phyloP scores from a whole-genome alignment of 164 flowering plant genomes.

The Macadamia tetraphylla region DNA sequence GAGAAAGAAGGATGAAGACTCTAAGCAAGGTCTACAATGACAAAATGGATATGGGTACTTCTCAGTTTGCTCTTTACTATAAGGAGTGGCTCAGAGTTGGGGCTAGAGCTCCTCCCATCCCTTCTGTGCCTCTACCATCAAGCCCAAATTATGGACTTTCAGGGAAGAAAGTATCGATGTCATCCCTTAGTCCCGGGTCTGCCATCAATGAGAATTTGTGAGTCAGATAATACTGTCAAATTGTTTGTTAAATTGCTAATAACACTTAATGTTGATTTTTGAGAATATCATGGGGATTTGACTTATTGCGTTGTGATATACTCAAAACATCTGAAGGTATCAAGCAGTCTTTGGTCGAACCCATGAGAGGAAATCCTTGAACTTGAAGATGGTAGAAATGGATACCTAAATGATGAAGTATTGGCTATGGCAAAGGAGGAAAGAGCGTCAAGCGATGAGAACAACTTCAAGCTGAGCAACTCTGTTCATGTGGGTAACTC shows the following conservation, averaged over 20 bases:
- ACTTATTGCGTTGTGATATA: constrained; percentile 6
- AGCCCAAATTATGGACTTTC: constrained; percentile 21
- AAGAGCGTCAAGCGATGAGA: constrained; percentile 9
- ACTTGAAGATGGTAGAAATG: constrained; percentile 14
- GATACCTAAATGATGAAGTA: constrained; percentile 10
- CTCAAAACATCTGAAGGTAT: constrained; percentile 28
- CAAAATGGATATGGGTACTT: constrained; percentile 56
- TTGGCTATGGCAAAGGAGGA: constrained; percentile 21
- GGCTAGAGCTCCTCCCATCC: constrained; percentile 36
- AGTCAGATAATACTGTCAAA: constrained; percentile 16
- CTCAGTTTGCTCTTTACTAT: constrained; percentile 54
- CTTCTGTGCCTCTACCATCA: constrained; percentile 49
- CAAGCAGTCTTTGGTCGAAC: constrained; percentile 46
- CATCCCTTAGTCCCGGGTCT: constrained; percentile 17
- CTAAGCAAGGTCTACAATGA: constrained; percentile 41
- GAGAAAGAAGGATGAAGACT: constrained; percentile 31
- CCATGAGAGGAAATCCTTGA: constrained; percentile 18
- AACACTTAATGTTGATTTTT: background rate
- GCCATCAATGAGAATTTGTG: constrained; percentile 38
- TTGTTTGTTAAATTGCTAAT: background rate
- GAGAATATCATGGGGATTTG: background rate
- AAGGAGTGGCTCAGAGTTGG: constrained; percentile 66
- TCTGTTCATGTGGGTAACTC: constrained; percentile 29
- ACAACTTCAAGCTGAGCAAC: constrained; percentile 11
- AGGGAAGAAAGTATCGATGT: constrained; percentile 32